Evolutionary conservation across 495 filamentous ascomycete species (phyloP), one percentile per base, ranked within the genome.

Genomic region (Podospora comata): DNA sequence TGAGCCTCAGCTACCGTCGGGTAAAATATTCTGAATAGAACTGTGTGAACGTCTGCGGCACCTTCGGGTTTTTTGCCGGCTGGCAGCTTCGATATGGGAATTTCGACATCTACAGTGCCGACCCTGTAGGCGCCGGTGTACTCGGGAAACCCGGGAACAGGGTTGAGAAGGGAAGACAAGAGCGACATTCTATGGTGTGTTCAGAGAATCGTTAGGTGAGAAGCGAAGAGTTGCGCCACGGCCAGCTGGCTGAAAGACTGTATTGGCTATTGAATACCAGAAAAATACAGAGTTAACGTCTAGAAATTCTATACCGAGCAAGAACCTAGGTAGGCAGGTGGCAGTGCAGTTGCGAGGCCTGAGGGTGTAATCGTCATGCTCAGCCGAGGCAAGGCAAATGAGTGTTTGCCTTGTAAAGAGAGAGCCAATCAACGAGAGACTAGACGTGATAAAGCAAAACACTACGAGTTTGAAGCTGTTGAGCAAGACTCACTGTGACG

Each of bases 1-100:
- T 74, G 72, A 18, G 81, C 74, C 18, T 79, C 78, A 5, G 81
- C 76, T 58, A 79, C 76, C 44, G 86, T 86, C 3, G 91, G 91
- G 73, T 94, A 93, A 80, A 90, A 94, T 44, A 92, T 81, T 26
- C 91, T 83, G 77, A 91, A 94, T 61, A 87, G 87, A 55, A 93
- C 78, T 5, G 91, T 94, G 16, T 85, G 76, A 34, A 90, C 81
- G 11, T 77, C 75, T 28, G 80, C 74, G 2, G 81, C 77, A 20
- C 77, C 78, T 3, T 86, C 80, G 4, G 88, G 87, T 1, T 81
- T 71, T 7, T 77, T 80, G 30, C 78, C 79, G 0, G 85, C 83
- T 0, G 83, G 79, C 15, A 93, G 80, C 19, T 89, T 83, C 3
- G 83, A 73, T 23, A 87, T 81, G 57, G 91, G 88, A 32, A 94